These are phyloP conservation scores for Wilcoxina mikolae DNA, from an alignment of 495 filamentous ascomycete genomes.

Conservation along the genomic window DNA sequence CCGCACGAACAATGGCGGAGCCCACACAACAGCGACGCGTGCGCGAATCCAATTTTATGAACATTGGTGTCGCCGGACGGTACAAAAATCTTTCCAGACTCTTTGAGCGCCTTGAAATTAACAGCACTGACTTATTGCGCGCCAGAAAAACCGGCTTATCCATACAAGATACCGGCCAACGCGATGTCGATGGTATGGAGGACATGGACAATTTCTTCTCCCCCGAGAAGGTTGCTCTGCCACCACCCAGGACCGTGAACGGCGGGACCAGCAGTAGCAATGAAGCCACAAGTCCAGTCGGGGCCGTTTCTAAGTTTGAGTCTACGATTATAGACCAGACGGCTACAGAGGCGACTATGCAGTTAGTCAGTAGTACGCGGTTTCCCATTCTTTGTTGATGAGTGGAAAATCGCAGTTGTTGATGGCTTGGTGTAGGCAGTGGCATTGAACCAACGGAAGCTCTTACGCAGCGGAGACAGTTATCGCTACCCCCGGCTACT, in stretches of 20 bases:
- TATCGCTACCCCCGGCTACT: constrained; percentile 33
- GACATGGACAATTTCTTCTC: constrained; percentile 74
- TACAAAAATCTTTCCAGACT: constrained; percentile 27
- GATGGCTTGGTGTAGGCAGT: constrained; percentile 2
- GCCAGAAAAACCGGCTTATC: constrained; percentile 67
- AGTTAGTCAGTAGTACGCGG: constrained; percentile 32
- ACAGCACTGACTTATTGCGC: too few relatives aligned
- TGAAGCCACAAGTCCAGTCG: constrained; percentile 7
- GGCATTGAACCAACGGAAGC: constrained; percentile 1
- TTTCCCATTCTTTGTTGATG: not conserved
- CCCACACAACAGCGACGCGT: not conserved
- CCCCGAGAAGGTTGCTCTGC: constrained; percentile 48
- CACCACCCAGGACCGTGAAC: constrained; percentile 22
- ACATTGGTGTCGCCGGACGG: constrained; percentile 52
- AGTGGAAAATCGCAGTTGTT: too few relatives aligned
- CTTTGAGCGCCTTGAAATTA: too few relatives aligned
- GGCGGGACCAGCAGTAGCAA: not conserved
- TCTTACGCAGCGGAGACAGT: constrained; percentile 16
- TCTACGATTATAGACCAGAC: constrained; percentile 22
- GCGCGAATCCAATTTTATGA: constrained; percentile 47
- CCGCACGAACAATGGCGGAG: not conserved
- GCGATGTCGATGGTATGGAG: constrained; percentile 88
- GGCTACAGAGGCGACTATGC: constrained; percentile 31
- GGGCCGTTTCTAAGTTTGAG: not conserved
- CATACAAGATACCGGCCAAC: constrained; percentile 59